phyloP scores from a whole-genome alignment of 768 basidiomycete species.

The Imleria badia region DNA sequence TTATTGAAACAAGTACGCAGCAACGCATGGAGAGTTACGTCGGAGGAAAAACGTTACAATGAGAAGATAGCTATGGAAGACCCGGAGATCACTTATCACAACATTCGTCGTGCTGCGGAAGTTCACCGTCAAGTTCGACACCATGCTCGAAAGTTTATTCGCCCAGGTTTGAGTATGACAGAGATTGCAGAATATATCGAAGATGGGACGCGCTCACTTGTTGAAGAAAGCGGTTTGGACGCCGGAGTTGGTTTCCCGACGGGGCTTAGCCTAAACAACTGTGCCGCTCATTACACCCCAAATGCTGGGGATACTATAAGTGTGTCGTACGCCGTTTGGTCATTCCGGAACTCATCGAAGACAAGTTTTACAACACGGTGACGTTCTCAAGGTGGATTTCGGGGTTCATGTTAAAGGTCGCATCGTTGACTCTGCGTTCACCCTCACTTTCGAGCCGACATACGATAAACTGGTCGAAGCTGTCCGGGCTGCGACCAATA shows the following conservation, averaged over 20 bases:
- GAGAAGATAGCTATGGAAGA: slow-evolving; percentile 79
- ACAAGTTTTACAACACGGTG: slow-evolving; percentile 75
- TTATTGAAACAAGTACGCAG: slow-evolving; percentile 40
- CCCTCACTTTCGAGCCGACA: slow-evolving; percentile 82
- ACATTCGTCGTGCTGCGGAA: slow-evolving; percentile 91
- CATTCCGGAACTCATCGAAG: slow-evolving; percentile 6
- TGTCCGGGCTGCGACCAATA: slow-evolving; percentile 91
- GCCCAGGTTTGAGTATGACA: slow-evolving; percentile 91
- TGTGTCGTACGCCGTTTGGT: slow-evolving; percentile 36
- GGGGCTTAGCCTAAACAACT: slow-evolving; percentile 89
- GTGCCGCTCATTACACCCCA: slow-evolving; percentile 95
- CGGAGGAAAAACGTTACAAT: slow-evolving; percentile 84
- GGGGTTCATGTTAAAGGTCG: slow-evolving; percentile 97
- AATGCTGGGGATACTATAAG: slow-evolving; percentile 88
- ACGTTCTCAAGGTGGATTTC: slow-evolving; percentile 95
- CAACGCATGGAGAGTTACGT: slow-evolving; percentile 84
- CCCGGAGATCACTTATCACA: slow-evolving; percentile 81
- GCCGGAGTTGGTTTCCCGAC: slow-evolving; percentile 95
- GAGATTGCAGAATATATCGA: slow-evolving; percentile 95
- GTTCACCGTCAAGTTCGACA: slow-evolving; percentile 91
- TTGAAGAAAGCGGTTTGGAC: slow-evolving; percentile 86
- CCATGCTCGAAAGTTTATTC: slow-evolving; percentile 78
- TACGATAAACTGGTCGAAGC: slow-evolving; percentile 90
- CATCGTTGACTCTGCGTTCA: slow-evolving; percentile 95
- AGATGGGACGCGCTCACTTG: slow-evolving; percentile 84